These are phyloP conservation scores for Spongospora subterranea DNA, from an alignment of 208 protist species.

Conservation along the genomic window DNA sequence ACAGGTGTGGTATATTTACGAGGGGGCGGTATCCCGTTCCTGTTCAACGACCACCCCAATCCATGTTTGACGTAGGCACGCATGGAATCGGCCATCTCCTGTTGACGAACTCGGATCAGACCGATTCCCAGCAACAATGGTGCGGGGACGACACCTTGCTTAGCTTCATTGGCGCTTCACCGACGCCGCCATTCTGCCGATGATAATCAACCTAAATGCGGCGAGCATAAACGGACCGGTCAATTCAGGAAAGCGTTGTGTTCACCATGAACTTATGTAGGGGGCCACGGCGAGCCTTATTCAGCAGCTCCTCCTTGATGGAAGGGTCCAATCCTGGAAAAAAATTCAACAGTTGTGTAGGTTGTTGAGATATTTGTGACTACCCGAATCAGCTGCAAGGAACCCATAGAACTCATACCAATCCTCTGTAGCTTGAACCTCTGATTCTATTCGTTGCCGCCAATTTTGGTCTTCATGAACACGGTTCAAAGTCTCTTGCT, in stretches of 20 bases:
- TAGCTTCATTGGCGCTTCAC: neutral
- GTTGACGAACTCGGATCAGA: too few relatives aligned
- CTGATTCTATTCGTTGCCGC: constrained; percentile 32
- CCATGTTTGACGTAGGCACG: constrained; percentile 30
- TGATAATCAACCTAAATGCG: neutral
- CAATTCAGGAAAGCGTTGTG: too few relatives aligned
- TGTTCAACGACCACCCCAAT: neutral
- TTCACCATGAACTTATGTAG: constrained; percentile 30
- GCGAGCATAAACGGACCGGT: too few relatives aligned
- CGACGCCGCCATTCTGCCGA: neutral
- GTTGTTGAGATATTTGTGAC: neutral
- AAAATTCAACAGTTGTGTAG: neutral
- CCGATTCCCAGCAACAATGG: neutral
- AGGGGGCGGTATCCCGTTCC: neutral
- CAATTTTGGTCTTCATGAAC: constrained; percentile 53
- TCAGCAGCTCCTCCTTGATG: constrained; percentile 3
- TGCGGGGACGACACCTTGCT: neutral
- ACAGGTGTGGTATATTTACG: neutral
- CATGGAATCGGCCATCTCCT: neutral
- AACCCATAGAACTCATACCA: constrained; percentile 53
- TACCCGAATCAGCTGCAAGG: constrained; percentile 24
- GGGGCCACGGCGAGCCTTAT: constrained; percentile 32
- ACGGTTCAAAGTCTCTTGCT: neutral
- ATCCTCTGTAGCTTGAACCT: constrained; percentile 25
- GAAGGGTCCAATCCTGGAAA: neutral